Base-by-base conservation (phyloP, 495 filamentous ascomycete species). In the Emericellopsis terricola region DNA sequence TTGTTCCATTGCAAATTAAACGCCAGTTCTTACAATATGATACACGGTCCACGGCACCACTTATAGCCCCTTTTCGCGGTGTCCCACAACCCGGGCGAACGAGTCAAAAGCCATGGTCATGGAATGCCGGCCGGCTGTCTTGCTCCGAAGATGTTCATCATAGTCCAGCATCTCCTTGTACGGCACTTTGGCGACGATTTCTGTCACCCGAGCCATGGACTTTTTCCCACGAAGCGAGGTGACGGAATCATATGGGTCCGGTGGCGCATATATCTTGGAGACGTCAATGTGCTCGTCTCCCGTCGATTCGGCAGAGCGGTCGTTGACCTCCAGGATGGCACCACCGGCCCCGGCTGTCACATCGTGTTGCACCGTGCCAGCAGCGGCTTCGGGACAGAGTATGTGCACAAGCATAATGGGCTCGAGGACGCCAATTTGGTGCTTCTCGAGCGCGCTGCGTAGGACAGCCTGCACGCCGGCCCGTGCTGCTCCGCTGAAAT, bases 141-240 rank as follows among this genome's bases (percentile, higher is more conserved):
- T 55, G 51, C 78, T 83, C 27, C 91, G 59, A 47, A 99, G 57
- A 52, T 91, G 81, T 53, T 79, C 84, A 45, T 96, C 55, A 56
- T 99, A 99, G 20, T 87, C 84, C 33, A 94, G 79, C 86, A 96
- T 94, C 53, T 96, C 87, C 52, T 84, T 86, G 36, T 96, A 56
- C 28, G 91, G 91, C 19, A 94, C 85, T 39, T 78, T 71, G 3
- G 84, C 91, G 4, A 70, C 69, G 38, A 99, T 80, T 4, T 62
- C 52, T 19, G 64, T 44, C 59, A 62, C 60, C 29, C 62, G 44
- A 19, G 55, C 45, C 1, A 38, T 47, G 13, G 40, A 52, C 41
- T 53, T 56, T 41, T 51, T 56, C 15, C 52, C 57, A 18, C 54
- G 40, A 29, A 63, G 48, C 17, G 51, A 55, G 36, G 59, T 52